Evolutionary conservation across 75 land plant genomes (phyloP), one percentile per base, ranked within the genome.

Genomic region (Chamaecyparis obtusa): DNA sequence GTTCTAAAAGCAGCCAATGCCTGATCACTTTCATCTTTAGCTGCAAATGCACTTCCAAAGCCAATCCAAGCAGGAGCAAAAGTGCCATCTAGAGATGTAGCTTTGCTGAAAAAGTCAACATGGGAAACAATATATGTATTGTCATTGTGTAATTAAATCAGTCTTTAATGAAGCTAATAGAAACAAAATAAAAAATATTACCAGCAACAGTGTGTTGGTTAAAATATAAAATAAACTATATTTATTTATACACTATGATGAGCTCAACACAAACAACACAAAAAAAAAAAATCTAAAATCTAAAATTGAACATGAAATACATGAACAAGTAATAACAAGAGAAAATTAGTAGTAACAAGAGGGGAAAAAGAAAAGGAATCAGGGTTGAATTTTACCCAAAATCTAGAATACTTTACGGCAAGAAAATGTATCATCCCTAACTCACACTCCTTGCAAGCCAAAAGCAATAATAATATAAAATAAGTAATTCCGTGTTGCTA

Each of bases 11-110:
- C 93, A 79, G 93, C 93, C 99, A 96, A 95, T 84, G 99, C 99
- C 88, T 98, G 99, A 89, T 98, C 99, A 90, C 94, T 94, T 89
- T 98, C 99, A 84, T 97, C 96, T 93, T 94, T 93, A n/a, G 94
- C 99, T 84, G 99, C 97, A 94, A 91, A 97, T 64, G 99, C 99
- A 94, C 94, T 97, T 21, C 99, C 99, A 85, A 87, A 91, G 64
- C 99, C 99, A n/a, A 98, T 94, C 99, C 95, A 95, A 80, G 99
- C 99, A 90, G 99, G 97, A n/a, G 95, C 86, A 94, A 96, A 98
- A 74, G 99, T 89, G 32, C 96, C 96, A 87, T 96, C 99, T 39
- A 98, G 44, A 84, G 85, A 91, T 48, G 99, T 94, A 82, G 99
- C 99, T 87, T 98, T 98, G 90, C 99, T 98, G 92, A 85, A 91